These are phyloP conservation scores for Colletotrichum trifolii DNA, from an alignment of 2,329 filamentous ascomycete species.

Conservation along the genomic window DNA sequence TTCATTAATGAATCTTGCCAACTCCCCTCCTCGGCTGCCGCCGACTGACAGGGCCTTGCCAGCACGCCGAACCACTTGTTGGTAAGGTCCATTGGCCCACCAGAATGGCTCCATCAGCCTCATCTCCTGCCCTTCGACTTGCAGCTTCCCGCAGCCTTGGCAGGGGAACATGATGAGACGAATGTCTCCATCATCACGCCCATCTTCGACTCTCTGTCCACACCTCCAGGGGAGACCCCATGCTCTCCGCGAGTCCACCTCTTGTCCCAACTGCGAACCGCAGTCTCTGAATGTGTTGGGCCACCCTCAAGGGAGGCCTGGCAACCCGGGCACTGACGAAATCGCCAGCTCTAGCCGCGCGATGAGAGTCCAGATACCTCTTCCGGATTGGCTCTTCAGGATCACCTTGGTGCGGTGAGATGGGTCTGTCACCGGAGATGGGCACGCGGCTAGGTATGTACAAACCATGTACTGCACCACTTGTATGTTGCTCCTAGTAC, in stretches of 20 bases:
- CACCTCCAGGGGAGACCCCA: not conserved
- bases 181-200: slow-evolving; percentile 17
- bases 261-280: slow-evolving; percentile 10
- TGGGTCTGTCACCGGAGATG: slow-evolving; percentile 31
- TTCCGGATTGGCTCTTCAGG: slow-evolving; percentile 22
- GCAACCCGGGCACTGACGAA: slow-evolving; percentile 17
- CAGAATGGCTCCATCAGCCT: slow-evolving; percentile 24
- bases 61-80: slow-evolving; percentile 1
- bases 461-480: too few species aligned
- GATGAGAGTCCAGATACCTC: slow-evolving; percentile 21
- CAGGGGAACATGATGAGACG: slow-evolving; percentile 32
- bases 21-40: slow-evolving; percentile 28
- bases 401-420: slow-evolving; percentile 24
- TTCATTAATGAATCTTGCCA: slow-evolving; percentile 25
- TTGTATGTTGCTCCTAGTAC: too few species aligned
- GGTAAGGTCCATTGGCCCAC: not conserved
- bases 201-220: not conserved
- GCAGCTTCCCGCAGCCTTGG: slow-evolving; percentile 32
- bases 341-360: slow-evolving; percentile 36
- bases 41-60: slow-evolving; percentile 23
- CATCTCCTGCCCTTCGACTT: slow-evolving; percentile 15
- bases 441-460: not conserved
- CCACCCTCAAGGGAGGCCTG: slow-evolving; percentile 5
- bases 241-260: slow-evolving; percentile 17
- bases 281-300: slow-evolving; percentile 9